phyloP scores from a whole-genome alignment of 2,329 filamentous ascomycete species.

The Pestalotiopsis sp. region DNA sequence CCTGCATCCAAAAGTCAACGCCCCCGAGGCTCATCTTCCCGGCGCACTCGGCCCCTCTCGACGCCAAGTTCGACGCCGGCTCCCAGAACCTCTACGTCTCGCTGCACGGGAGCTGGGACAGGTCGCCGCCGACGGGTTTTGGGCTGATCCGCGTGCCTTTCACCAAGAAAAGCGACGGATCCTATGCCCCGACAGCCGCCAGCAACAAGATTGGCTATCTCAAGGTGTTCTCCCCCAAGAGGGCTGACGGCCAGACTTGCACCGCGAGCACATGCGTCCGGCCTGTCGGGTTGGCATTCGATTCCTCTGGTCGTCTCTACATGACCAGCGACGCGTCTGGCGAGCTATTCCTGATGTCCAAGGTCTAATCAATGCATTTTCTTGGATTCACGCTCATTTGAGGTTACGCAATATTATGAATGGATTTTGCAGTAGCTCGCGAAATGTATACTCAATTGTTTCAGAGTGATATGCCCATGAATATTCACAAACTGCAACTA shows the following conservation, averaged over 20 bases:
- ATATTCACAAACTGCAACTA: too few species aligned
- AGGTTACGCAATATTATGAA: too few species aligned
- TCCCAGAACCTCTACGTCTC: slow-evolving; percentile 61
- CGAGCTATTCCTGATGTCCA: slow-evolving; percentile 39
- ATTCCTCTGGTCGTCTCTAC: slow-evolving; percentile 50
- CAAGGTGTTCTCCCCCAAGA: slow-evolving; percentile 51
- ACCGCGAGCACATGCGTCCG: slow-evolving; percentile 50
- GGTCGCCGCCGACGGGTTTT: slow-evolving; percentile 37
- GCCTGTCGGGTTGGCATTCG: slow-evolving; percentile 49
- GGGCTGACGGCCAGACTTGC: slow-evolving; percentile 42
- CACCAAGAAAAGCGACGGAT: slow-evolving; percentile 28
- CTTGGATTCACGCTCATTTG: too few species aligned
- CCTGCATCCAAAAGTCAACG: slow-evolving; percentile 23
- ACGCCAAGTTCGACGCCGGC: slow-evolving; percentile 62
- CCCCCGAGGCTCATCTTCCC: slow-evolving; percentile 51
- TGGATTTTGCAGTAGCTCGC: too few species aligned
- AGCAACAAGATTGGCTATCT: slow-evolving; percentile 42
- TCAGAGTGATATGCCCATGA: too few species aligned
- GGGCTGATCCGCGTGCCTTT: slow-evolving; percentile 39
- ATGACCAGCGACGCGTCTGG: slow-evolving; percentile 57
- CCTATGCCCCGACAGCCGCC: slow-evolving; percentile 30
- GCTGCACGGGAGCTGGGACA: slow-evolving; percentile 63
- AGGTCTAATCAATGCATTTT: not conserved
- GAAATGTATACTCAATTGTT: too few species aligned
- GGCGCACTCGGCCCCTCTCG: slow-evolving; percentile 66